Percentiles rank a stretch among this genome's conserved stretches.
These are phyloP conservation scores for Metarhizium sp. DNA, from an alignment of 2,329 filamentous ascomycete species.

Conservation along the genomic window DNA sequence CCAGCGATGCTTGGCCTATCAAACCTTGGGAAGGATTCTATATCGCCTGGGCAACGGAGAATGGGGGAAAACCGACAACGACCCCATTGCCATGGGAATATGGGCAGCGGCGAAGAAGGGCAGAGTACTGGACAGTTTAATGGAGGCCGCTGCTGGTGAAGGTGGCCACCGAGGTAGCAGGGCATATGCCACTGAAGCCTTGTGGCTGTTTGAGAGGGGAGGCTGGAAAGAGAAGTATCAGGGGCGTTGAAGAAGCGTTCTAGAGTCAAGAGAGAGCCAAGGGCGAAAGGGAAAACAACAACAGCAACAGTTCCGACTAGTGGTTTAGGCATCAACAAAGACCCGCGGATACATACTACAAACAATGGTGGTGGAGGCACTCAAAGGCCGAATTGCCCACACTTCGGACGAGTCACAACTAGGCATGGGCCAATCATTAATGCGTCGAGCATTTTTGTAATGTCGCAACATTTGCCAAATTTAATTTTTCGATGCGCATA, in stretches of 20 bases:
- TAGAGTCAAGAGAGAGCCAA: no score
- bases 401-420: not conserved
- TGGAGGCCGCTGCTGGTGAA: slow-evolving; percentile 63
- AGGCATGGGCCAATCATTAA: not conserved
- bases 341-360: not conserved
- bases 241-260: slow-evolving; percentile 31
- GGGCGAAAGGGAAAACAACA: no score
- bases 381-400: not conserved
- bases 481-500: not conserved
- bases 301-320: no score
- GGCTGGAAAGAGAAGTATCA: slow-evolving; percentile 56
- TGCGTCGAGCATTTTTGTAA: not conserved
- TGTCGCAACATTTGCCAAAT: no score
- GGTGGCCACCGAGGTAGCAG: slow-evolving; percentile 68
- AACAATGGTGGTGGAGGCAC: not conserved
- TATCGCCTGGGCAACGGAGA: slow-evolving; percentile 71
- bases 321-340: not conserved
- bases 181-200: slow-evolving; percentile 77
- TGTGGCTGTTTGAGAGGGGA: slow-evolving; percentile 74
- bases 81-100: slow-evolving; percentile 63
- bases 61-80: slow-evolving; percentile 50
- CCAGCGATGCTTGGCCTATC: slow-evolving; percentile 85
- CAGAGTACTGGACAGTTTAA: slow-evolving; percentile 64
- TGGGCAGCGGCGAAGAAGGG: slow-evolving; percentile 75
- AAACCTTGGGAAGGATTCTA: slow-evolving; percentile 77